Percentiles rank a stretch among this genome's conserved stretches.
Conservation (phyloP, 2,329 filamentous ascomycete species). For the Diaporthe nobilis region DNA sequence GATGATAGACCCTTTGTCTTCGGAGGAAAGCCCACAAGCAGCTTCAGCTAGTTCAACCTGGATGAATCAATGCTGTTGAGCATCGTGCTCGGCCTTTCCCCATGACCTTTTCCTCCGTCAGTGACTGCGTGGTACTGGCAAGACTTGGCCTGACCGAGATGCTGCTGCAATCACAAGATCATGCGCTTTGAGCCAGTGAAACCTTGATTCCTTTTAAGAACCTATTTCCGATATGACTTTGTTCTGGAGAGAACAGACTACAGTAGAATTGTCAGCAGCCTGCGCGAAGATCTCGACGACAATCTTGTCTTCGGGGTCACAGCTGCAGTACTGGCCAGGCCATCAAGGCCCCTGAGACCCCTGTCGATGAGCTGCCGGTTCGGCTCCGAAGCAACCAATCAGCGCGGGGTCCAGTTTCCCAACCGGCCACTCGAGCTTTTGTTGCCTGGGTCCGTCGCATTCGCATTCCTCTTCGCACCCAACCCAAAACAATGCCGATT, state of each 20-base stretch:
- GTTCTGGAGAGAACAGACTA: background rate
- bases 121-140: background rate
- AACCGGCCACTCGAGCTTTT: constrained; percentile 10
- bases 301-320: background rate
- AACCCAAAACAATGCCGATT: background rate
- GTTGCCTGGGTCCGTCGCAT: constrained; percentile 3
- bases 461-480: background rate
- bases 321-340: background rate
- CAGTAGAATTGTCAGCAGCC: no score
- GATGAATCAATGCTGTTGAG: background rate
- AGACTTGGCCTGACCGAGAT: background rate
- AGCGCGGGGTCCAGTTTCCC: background rate
- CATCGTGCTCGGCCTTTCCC: background rate
- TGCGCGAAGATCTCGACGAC: background rate
- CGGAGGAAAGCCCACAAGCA: background rate
- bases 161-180: background rate
- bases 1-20: background rate
- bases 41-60: background rate
- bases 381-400: constrained; percentile 6
- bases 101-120: background rate
- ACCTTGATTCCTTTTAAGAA: background rate
- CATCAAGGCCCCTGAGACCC: background rate
- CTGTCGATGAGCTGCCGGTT: background rate
- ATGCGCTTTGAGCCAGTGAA: background rate
- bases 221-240: background rate